Base-by-base conservation (phyloP, 148 eudicot species). In the Silene latifolia region DNA sequence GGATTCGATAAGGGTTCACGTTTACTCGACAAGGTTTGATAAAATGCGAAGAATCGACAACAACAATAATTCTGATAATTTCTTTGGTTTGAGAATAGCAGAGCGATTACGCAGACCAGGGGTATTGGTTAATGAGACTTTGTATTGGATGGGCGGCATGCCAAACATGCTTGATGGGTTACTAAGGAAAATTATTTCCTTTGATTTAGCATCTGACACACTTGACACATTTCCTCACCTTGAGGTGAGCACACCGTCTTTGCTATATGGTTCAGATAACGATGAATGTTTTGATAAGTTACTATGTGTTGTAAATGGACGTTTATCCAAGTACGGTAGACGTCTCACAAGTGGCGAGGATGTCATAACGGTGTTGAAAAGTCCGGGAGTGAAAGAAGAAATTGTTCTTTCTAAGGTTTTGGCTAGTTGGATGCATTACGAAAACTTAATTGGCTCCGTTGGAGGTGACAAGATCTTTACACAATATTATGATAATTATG, bases 51-150 rank as follows among this genome's bases (percentile, higher is more conserved):
- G n/a, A n/a, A n/a, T n/a, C n/a, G n/a, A n/a, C n/a, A n/a, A n/a
- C n/a, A n/a, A n/a, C n/a, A n/a, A n/a, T n/a, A n/a, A n/a, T n/a
- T n/a, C n/a, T n/a, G n/a, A n/a, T n/a, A n/a, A n/a, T n/a, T n/a
- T n/a, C n/a, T n/a, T n/a, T n/a, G n/a, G n/a, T n/a, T n/a, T n/a
- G n/a, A n/a, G n/a, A n/a, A n/a, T n/a, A n/a, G n/a, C n/a, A n/a
- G n/a, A n/a, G 25, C 72, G 59, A 1, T 48, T 69, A 24, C 19
- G 6, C 23, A 69, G 14, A 42, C 72, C 24, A 63, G 76, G 69
- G 39, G 60, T 74, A 39, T 4, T 76, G 44, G 67, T 76, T 24
- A 44, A 67, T 57, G 78, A 67, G 73, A 68, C 35, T 21, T 32
- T 69, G 7, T 69, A 69, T 24, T 69, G 72, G 72, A 47, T 35